Evolutionary conservation across 305 asterid species (phyloP).

Genomic region (Solanum chacoense): DNA sequence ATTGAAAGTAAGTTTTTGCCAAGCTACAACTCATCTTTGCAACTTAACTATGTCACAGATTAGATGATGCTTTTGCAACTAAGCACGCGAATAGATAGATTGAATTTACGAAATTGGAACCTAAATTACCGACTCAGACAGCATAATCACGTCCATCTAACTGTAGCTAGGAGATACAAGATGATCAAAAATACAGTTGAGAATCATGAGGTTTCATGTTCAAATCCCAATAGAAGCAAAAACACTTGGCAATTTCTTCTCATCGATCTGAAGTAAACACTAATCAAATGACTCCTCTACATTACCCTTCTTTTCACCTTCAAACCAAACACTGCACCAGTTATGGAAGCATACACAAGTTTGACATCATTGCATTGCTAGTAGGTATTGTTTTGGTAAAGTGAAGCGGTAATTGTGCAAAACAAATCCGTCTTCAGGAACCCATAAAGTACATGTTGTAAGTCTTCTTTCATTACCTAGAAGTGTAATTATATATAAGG

Average conservation of each 20-base stretch:
- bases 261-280: no score
- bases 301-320: not conserved
- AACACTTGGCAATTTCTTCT: no score
- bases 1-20: conserved; percentile 55
- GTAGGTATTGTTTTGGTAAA: not conserved
- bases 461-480: not conserved
- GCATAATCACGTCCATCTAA: not conserved
- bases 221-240: no score
- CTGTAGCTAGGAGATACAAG: not conserved
- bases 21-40: not conserved
- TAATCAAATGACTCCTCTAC: not conserved
- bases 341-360: not conserved
- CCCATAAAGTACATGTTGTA: not conserved
- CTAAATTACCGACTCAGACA: not conserved
- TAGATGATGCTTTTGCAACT: not conserved
- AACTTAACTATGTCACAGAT: not conserved
- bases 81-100: not conserved
- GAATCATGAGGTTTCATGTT: no score
- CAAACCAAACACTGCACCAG: not conserved
- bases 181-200: no score
- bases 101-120: not conserved
- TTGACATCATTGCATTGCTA: not conserved
- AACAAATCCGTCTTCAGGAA: not conserved
- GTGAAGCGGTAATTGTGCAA: not conserved
- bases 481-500: no score